Conservation (phyloP, 805 yeast genomes). For the Peterozyma xylosa region DNA sequence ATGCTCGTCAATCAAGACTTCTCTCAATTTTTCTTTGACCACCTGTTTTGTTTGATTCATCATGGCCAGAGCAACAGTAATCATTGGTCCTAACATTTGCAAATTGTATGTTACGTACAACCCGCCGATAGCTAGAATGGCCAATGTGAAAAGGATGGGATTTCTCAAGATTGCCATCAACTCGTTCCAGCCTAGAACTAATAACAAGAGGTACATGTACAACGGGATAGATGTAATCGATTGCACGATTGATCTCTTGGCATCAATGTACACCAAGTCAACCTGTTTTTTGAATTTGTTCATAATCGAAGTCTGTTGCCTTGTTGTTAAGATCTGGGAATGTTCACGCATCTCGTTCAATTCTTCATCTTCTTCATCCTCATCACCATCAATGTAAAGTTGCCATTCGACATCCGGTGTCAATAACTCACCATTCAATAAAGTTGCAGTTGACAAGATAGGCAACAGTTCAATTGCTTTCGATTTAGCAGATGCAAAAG, state of each 20-base stretch:
- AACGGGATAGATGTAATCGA: slow-evolving; percentile 76
- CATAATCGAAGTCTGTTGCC: slow-evolving; percentile 49
- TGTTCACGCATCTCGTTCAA: slow-evolving; percentile 19
- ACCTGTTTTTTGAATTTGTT: slow-evolving; percentile 64
- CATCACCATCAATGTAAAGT: slow-evolving; percentile 23
- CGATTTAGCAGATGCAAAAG: slow-evolving; percentile 53
- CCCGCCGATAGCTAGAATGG: slow-evolving; percentile 51
- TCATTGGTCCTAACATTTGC: slow-evolving; percentile 72
- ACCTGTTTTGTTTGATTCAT: slow-evolving; percentile 48
- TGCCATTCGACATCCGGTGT: slow-evolving; percentile 42
- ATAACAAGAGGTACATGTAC: slow-evolving; percentile 66
- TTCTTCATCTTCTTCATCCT: slow-evolving; percentile 28
- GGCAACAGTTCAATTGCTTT: slow-evolving; percentile 54
- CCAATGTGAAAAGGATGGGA: slow-evolving; percentile 69
- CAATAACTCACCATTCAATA: slow-evolving; percentile 46
- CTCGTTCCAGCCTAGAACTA: slow-evolving; percentile 92
- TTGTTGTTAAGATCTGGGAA: slow-evolving; percentile 36
- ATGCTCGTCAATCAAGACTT: slow-evolving; percentile 26
- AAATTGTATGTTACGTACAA: slow-evolving; percentile 60
- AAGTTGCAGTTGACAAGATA: slow-evolving; percentile 45
- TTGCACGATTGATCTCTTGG: slow-evolving; percentile 78
- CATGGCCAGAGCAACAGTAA: slow-evolving; percentile 50
- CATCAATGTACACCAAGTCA: slow-evolving; percentile 76
- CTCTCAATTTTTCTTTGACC: slow-evolving; percentile 53
- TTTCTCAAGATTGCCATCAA: slow-evolving; percentile 80